Evolutionary conservation across 208 protist species (phyloP).

Genomic region (Acanthamoeba rhysodes): DNA sequence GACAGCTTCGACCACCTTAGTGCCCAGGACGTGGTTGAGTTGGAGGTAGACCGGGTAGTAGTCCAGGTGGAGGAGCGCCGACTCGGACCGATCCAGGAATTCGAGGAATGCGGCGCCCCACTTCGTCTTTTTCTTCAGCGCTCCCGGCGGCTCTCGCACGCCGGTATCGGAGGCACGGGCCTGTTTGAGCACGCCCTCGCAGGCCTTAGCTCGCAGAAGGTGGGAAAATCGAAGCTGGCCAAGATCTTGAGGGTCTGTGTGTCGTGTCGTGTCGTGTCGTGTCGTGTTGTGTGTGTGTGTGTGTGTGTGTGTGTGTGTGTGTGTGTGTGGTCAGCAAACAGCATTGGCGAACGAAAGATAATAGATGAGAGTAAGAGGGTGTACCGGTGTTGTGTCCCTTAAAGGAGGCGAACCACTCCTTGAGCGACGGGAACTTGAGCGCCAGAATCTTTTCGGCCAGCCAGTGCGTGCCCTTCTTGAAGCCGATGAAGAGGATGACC

Average conservation of each 20-base stretch:
- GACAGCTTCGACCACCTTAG: constrained; percentile 15
- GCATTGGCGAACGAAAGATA: not conserved
- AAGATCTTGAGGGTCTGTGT: constrained; percentile 47
- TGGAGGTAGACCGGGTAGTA: constrained; percentile 64
- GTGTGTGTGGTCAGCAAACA: too few species aligned
- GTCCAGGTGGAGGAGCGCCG: constrained; percentile 29
- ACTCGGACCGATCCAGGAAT: constrained; percentile 34
- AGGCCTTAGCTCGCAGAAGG: constrained; percentile 55
- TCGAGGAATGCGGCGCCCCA: constrained; percentile 14
- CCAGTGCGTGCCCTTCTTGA: constrained; percentile 16
- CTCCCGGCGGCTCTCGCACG: not conserved
- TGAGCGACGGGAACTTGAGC: not conserved
- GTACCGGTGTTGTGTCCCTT: constrained; percentile 23
- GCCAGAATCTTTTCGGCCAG: not conserved
- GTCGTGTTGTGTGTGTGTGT: too few species aligned
- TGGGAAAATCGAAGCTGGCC: constrained; percentile 39
- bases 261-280: too few species aligned
- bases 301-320: too few species aligned
- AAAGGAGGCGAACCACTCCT: constrained; percentile 1
- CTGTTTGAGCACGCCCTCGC: constrained; percentile 52
- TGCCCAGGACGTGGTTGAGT: not conserved
- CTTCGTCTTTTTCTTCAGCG: constrained; percentile 46
- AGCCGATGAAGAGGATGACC: constrained; percentile 32
- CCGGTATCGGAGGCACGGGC: not conserved
- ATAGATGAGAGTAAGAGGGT: not conserved